phyloP scores from a whole-genome alignment of 257 asterid genomes.

The Ehretia macrophylla region DNA sequence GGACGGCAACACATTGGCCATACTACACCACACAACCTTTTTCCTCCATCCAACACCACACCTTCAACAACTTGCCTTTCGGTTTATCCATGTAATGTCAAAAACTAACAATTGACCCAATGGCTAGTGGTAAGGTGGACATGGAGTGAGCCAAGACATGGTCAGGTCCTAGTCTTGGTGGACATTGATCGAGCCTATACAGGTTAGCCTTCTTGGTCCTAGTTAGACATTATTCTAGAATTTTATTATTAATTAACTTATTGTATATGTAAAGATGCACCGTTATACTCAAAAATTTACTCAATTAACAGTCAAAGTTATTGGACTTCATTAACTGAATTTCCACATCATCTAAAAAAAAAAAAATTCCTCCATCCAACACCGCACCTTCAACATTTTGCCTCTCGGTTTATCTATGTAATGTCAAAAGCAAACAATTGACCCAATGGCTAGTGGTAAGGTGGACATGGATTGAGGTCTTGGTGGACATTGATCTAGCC shows the following conservation, averaged over 20 bases:
- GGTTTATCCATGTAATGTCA: not conserved
- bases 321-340: no score
- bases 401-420: constrained; percentile 8
- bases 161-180: constrained; percentile 21
- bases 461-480: constrained; percentile 28
- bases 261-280: no score
- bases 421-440: constrained; percentile 26
- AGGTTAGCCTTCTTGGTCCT: constrained; percentile 12
- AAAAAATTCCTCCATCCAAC: not conserved
- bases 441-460: not conserved
- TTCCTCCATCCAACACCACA: constrained; percentile 5
- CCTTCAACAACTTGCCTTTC: constrained; percentile 18
- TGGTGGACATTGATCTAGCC: constrained; percentile 35
- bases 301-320: no score
- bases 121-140: not conserved
- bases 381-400: constrained; percentile 9
- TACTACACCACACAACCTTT: not conserved
- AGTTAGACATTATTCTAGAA: no score
- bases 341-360: no score
- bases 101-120: constrained; percentile 25
- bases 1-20: constrained; percentile 26
- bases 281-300: no score
- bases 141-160: constrained; percentile 31
- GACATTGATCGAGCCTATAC: constrained; percentile 40
- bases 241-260: no score